phyloP scores from a whole-genome alignment of 2,329 filamentous ascomycete species.

The Lomentospora prolificans region DNA sequence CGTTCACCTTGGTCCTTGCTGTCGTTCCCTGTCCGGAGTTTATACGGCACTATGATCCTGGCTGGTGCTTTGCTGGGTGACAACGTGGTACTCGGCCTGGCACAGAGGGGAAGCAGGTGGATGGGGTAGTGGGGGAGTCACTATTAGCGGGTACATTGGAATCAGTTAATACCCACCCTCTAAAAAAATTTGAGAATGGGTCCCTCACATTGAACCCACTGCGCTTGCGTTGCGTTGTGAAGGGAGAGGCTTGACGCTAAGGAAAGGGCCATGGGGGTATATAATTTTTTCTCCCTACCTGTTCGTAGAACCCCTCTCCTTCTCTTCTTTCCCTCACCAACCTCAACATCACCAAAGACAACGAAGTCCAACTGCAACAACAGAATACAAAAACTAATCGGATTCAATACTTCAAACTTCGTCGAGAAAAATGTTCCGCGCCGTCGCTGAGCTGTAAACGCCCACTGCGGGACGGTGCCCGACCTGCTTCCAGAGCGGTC shows the following conservation, averaged over 20 bases:
- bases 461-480: conserved; percentile 63
- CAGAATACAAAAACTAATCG: conserved; percentile 22
- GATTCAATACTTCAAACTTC: conserved; percentile 41
- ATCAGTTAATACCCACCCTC: background rate
- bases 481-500: conserved; percentile 28
- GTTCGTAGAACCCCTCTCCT: conserved; percentile 8
- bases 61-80: too few species aligned
- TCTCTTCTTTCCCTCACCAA: conserved; percentile 12
- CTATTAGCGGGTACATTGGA: too few species aligned
- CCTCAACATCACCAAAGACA: conserved; percentile 36
- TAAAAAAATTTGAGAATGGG: background rate
- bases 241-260: background rate
- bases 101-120: too few species aligned
- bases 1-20: too few species aligned
- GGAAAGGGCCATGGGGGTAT: background rate
- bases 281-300: conserved; percentile 7
- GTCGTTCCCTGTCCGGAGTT: too few species aligned
- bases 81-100: too few species aligned
- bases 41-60: too few species aligned
- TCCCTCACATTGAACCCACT: background rate
- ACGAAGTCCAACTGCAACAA: conserved; percentile 50
- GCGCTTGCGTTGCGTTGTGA: background rate
- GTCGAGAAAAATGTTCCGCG: conserved; percentile 66
- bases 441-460: conserved; percentile 87
- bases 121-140: too few species aligned